Evolutionary conservation across 2,329 filamentous ascomycete genomes (phyloP), one percentile per base, ranked within the genome.

Genomic region (Achaetomium macrosporum): DNA sequence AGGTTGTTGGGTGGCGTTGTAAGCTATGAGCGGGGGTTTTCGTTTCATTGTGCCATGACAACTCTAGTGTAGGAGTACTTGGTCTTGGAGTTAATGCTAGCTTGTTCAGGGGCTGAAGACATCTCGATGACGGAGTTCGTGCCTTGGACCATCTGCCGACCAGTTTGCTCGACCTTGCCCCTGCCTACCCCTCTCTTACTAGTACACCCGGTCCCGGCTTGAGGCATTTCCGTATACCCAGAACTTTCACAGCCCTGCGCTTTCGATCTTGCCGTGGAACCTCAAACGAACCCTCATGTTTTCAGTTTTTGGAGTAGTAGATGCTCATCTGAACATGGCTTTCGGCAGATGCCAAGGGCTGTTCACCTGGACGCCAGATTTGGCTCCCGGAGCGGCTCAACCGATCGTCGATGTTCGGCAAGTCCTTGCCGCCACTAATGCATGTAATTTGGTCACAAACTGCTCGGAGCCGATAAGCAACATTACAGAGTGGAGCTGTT

Each of bases 51-150:
- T 25, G 7, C 25, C 25, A 25, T 25, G 25, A 7, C 25, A 7
- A 25, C 25, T 25, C 7, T 25, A 7, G 25, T 4, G 25, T 25
- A 25, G 4, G 40, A 30, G 31, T 37, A 19, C 4, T 39, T 39
- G 48, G 49, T 19, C 13, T 42, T 30, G 49, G 42, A 47, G 42
- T 46, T 42, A 19, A n/a, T 30, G 39, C 37, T 31, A 19, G 47
- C 33, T 31, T 39, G 6, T 43, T 44, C 20, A n/a, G n/a, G n/a
- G 20, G 3, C 19, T 8, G 25, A 25, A n/a, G n/a, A n/a, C n/a
- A n/a, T n/a, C n/a, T n/a, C n/a, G n/a, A n/a, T n/a, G n/a, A n/a
- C n/a, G n/a, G n/a, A n/a, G n/a, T n/a, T n/a, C n/a, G n/a, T n/a
- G n/a, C n/a, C n/a, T n/a, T n/a, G n/a, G n/a, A n/a, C n/a, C n/a